phyloP scores from a whole-genome alignment of 2,329 filamentous ascomycete species.

The Rhinocladiella similis region DNA sequence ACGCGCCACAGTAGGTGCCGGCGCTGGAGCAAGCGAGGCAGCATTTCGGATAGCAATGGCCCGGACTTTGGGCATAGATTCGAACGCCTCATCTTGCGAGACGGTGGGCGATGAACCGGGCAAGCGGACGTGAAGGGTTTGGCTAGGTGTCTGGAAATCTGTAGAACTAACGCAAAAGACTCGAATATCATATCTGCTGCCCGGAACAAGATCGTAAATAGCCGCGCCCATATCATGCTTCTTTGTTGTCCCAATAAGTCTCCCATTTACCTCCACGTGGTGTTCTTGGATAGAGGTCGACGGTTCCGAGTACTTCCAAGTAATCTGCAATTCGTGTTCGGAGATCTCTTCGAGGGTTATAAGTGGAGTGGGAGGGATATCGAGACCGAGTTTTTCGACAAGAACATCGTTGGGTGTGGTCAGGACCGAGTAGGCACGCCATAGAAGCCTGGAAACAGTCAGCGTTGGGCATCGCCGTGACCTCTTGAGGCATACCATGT shows the following conservation, averaged over 20 bases:
- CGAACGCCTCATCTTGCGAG: conserved; percentile 25
- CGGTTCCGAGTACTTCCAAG: conserved; percentile 77
- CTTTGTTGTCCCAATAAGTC: conserved; percentile 80
- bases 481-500: conserved; percentile 41
- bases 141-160: conserved; percentile 89
- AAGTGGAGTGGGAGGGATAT: conserved; percentile 86
- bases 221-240: conserved; percentile 83
- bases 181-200: conserved; percentile 88
- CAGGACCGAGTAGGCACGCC: conserved; percentile 83
- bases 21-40: conserved; percentile 60
- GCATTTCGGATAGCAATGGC: conserved; percentile 55
- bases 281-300: conserved; percentile 76
- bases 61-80: conserved; percentile 48
- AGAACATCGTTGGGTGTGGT: conserved; percentile 89
- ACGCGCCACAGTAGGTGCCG: conserved; percentile 60
- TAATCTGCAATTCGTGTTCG: conserved; percentile 80
- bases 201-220: conserved; percentile 81
- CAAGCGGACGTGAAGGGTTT: conserved; percentile 80
- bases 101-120: conserved; percentile 42
- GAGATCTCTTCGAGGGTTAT: conserved; percentile 89
- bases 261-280: conserved; percentile 88
- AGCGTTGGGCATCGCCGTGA: background rate
- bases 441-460: conserved; percentile 65
- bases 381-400: conserved; percentile 86
- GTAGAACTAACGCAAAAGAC: conserved; percentile 88